Evolutionary conservation across 2,329 filamentous ascomycete genomes (phyloP).

Genomic region (Helotiales sp.): DNA sequence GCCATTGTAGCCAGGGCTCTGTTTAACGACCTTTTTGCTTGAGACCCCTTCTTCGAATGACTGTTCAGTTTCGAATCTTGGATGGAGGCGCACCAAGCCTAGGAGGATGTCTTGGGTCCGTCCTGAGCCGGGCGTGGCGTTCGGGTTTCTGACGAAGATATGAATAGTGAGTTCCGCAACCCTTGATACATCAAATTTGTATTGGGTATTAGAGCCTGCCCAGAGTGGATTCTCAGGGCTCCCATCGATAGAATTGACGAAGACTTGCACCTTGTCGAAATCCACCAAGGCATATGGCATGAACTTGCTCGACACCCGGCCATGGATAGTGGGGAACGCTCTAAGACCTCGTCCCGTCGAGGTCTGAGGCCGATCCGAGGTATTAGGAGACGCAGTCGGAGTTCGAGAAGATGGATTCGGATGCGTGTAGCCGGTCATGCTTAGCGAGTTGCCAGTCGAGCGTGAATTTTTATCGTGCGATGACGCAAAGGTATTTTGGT

Average conservation of each 20-base stretch:
- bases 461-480: too few species aligned
- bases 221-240: constrained; percentile 93
- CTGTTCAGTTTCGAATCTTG: constrained; percentile 92
- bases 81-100: constrained; percentile 86
- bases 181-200: constrained; percentile 98
- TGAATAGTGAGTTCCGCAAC: constrained; percentile 90
- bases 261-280: constrained; percentile 98
- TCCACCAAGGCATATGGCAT: constrained; percentile 97
- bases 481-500: constrained; percentile 73
- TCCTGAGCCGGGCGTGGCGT: constrained; percentile 81
- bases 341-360: constrained; percentile 83
- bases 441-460: constrained; percentile 72
- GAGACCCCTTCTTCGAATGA: too few species aligned
- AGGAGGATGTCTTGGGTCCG: constrained; percentile 97
- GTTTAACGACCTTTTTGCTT: too few species aligned
- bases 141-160: constrained; percentile 92
- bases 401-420: too few species aligned
- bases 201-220: constrained; percentile 98
- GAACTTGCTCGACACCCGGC: constrained; percentile 93
- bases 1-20: too few species aligned
- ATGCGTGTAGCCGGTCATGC: constrained; percentile 60
- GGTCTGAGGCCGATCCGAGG: constrained; percentile 82
- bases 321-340: constrained; percentile 88
- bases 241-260: constrained; percentile 95
- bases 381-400: too few species aligned